Evolutionary conservation across 768 basidiomycete genomes (phyloP).

Genomic region (Paxillus rubicundulus): DNA sequence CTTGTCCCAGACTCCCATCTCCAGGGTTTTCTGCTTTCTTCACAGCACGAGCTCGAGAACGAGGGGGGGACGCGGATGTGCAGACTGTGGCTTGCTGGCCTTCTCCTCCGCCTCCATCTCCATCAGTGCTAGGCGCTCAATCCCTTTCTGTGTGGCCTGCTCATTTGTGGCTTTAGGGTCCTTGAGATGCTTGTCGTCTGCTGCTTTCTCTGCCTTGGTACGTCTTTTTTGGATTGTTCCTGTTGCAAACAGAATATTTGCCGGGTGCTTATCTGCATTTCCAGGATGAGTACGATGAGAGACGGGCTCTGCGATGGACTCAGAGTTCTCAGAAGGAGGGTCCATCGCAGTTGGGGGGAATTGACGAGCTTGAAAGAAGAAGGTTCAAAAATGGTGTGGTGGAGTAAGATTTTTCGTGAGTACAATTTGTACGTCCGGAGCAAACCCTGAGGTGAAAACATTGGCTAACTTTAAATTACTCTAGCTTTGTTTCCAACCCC

Average conservation of each 20-base stretch:
- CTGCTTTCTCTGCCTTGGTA: constrained; percentile 10
- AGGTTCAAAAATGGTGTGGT: too few species aligned
- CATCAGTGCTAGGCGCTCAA: not conserved
- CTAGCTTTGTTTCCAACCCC: not conserved
- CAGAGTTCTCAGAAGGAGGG: too few species aligned
- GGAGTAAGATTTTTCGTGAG: too few species aligned
- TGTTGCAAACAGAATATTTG: not conserved
- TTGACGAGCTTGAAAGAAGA: too few species aligned
- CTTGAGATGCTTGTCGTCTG: constrained; percentile 2
- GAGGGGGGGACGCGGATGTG: not conserved
- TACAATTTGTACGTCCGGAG: too few species aligned
- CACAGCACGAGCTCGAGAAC: not conserved
- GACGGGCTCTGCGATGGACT: not conserved
- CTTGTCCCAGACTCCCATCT: too few species aligned
- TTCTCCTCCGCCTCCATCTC: not conserved
- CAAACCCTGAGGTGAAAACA: too few species aligned
- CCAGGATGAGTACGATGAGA: not conserved
- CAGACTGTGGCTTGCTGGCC: not conserved
- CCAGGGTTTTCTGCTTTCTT: too few species aligned
- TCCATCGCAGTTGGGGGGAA: too few species aligned
- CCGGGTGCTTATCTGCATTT: constrained; percentile 6
- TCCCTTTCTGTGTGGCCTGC: not conserved
- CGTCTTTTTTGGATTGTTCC: not conserved
- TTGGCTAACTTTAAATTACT: not conserved
- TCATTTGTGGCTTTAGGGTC: constrained; percentile 1